phyloP scores from a whole-genome alignment of 1,284 basidiomycete genomes.

The Sanguinoderma infundibulare region DNA sequence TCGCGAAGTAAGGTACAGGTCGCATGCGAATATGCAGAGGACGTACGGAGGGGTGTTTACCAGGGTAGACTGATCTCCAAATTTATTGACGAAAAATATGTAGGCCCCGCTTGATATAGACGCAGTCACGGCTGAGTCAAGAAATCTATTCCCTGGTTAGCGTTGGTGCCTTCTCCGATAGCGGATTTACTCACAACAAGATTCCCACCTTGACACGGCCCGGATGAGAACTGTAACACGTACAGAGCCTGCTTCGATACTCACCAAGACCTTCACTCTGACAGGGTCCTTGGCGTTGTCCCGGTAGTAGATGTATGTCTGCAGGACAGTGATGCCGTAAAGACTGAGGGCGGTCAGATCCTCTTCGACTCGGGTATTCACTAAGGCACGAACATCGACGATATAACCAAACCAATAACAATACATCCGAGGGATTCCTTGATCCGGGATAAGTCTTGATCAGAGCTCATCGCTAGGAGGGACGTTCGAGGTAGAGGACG shows the following conservation, averaged over 20 bases:
- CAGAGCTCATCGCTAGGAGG: not conserved
- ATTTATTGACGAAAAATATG: not conserved
- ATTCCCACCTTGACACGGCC: not conserved
- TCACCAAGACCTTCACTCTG: not conserved
- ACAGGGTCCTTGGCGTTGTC: not conserved
- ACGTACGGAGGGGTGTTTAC: not conserved
- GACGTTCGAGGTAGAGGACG: not conserved
- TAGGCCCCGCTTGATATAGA: not conserved
- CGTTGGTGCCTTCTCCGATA: not conserved
- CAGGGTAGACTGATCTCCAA: not conserved
- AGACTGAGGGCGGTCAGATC: not conserved
- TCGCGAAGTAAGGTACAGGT: not conserved
- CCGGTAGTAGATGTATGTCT: not conserved
- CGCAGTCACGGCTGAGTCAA: not conserved
- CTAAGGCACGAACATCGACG: not conserved
- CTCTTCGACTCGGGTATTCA: too few species aligned
- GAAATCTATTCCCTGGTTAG: not conserved
- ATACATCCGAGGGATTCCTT: not conserved
- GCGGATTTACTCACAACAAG: not conserved
- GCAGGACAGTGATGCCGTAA: not conserved
- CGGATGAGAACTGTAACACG: too few species aligned
- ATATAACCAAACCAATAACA: not conserved
- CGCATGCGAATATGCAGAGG: not conserved
- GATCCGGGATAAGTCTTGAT: not conserved
- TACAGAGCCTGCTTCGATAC: too few species aligned